Evolutionary conservation across 495 filamentous ascomycete species (phyloP).

Genomic region (Neohortaea acidophila): DNA sequence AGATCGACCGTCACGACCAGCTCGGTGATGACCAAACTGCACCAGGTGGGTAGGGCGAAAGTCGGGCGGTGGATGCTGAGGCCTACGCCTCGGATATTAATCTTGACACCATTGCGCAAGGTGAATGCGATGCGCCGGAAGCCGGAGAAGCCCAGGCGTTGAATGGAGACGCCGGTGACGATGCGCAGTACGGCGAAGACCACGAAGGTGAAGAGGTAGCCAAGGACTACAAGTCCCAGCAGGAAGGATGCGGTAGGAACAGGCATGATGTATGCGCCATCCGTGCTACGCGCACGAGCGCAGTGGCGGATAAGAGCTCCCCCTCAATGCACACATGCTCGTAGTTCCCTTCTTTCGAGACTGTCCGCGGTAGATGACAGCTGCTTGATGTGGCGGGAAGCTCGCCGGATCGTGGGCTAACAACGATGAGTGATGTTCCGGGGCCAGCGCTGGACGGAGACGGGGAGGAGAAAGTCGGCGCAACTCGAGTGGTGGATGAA

Average conservation of each 20-base stretch:
- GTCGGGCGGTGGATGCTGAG: conserved; percentile 80
- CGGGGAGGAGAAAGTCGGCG: too few relatives aligned
- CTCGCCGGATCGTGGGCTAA: too few relatives aligned
- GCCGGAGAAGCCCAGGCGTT: conserved; percentile 82
- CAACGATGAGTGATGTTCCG: too few relatives aligned
- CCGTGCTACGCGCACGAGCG: conserved; percentile 8
- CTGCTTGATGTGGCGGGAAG: too few relatives aligned
- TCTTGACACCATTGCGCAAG: conserved; percentile 66
- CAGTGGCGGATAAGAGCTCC: too few relatives aligned
- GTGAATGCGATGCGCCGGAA: conserved; percentile 79
- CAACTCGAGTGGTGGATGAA: too few relatives aligned
- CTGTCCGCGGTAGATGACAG: too few relatives aligned
- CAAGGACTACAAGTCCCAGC: conserved; percentile 63
- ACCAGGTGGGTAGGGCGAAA: conserved; percentile 93
- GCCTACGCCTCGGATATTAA: conserved; percentile 81
- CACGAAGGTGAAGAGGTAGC: conserved; percentile 83
- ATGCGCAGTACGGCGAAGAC: conserved; percentile 87
- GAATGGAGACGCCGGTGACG: conserved; percentile 86
- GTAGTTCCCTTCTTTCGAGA: too few relatives aligned
- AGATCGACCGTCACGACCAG: conserved; percentile 71
- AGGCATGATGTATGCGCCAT: conserved; percentile 32
- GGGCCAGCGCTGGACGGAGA: too few relatives aligned
- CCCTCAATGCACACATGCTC: too few relatives aligned
- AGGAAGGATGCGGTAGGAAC: conserved; percentile 61
- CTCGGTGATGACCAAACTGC: conserved; percentile 75